A percentile compares a stretch with the other conserved stretches of the same genome.
Conservation (phyloP, 768 basidiomycete species). For the Lactifluus subvellereus region DNA sequence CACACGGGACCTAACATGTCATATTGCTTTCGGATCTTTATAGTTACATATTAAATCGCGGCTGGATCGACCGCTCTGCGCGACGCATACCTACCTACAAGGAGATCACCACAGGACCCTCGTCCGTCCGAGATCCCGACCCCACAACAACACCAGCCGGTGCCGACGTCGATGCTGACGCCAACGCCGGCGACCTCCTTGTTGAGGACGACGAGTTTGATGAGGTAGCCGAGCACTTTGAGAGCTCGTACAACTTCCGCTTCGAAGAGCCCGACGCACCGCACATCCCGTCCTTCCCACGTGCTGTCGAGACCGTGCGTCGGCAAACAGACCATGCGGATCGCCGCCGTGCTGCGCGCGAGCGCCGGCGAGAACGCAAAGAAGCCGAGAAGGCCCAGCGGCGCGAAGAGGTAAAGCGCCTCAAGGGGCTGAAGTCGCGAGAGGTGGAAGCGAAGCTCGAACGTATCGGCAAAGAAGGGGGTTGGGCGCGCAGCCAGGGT, state of each 20-base stretch:
- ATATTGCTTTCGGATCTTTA: neutral
- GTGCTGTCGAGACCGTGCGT: conserved; percentile 58
- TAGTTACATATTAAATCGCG: conserved; percentile 95
- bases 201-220: conserved; percentile 71
- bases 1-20: neutral
- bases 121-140: conserved; percentile 26
- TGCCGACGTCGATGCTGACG: conserved; percentile 25
- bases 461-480: conserved; percentile 64
- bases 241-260: conserved; percentile 95
- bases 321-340: conserved; percentile 56
- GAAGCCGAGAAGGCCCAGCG: conserved; percentile 68
- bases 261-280: conserved; percentile 87
- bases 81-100: conserved; percentile 78
- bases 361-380: conserved; percentile 69
- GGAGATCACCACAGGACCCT: conserved; percentile 55
- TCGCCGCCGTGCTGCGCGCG: conserved; percentile 73
- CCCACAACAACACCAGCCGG: conserved; percentile 11
- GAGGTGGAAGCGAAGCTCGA: conserved; percentile 75
- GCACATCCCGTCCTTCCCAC: conserved; percentile 69
- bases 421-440: conserved; percentile 81
- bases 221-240: conserved; percentile 86
- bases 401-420: conserved; percentile 72
- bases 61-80: conserved; percentile 84
- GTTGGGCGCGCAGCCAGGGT: conserved; percentile 36
- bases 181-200: conserved; percentile 29